Base-by-base conservation (phyloP, 2,329 filamentous ascomycete species). In the Colletotrichum orbiculare region DNA sequence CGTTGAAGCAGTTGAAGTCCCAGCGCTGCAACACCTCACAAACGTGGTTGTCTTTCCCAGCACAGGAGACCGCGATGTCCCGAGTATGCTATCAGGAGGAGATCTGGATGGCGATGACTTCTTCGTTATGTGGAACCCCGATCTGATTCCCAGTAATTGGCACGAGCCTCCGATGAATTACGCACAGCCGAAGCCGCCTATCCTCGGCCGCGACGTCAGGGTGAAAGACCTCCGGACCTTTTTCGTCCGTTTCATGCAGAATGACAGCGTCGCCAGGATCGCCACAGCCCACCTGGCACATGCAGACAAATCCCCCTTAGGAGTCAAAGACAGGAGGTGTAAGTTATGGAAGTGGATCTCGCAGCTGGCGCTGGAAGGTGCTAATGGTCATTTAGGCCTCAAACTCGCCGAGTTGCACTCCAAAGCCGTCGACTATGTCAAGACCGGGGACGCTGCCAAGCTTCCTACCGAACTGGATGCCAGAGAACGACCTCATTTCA, bases 61-160 rank as follows among this genome's bases (percentile, higher is more conserved):
- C 41, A 90, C 82, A 0, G 95, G 95, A 0, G 93, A 97, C 72
- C 85, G 91, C 13, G 93, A 97, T 68, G 80, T 99, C 25, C 89
- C 94, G 1, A 94, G 91, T 72, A 98, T 98, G 95, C 94, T 96
- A 68, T 97, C 96, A 4, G 96, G 96, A 2, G 96, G 96, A 0
- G 96, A 99, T 73, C 84, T 99, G 0, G 96, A 99, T 73, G 96
- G 96, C 0, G 96, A 99, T 71, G 96, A 99, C 73, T 99, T 94
- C 74, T 90, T 98, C 60, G 89, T 98, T 6, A 91, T 97, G 49
- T 99, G 96, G 95, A 94, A 99, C 69, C 75, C 83, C 25, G 85
- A 87, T 12, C 80, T 99, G 7, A 81, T 96, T 34, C 93, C 93
- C 0, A 69, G 77, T 1, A 79, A 86, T 54, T 92, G 91, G 87